Percentiles rank a stretch among this genome's conserved stretches.
These are phyloP conservation scores for Leccinum fibrillosum DNA, from an alignment of 768 basidiomycete species.

Conservation along the genomic window DNA sequence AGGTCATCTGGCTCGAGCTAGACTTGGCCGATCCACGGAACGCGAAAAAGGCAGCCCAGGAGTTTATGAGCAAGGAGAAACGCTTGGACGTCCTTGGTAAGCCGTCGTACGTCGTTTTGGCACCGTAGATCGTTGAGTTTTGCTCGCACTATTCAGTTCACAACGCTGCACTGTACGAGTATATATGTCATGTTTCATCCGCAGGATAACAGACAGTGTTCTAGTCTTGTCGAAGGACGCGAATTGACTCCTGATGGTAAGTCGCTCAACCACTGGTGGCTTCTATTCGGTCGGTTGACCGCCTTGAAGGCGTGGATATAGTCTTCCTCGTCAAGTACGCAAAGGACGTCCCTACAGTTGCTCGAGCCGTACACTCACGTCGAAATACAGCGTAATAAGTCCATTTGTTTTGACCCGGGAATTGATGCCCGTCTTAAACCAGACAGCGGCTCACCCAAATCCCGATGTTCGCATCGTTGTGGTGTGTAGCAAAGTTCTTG, in stretches of 20 bases:
- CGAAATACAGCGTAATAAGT: conserved; percentile 41
- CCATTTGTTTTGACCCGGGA: conserved; percentile 54
- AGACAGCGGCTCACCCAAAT: conserved; percentile 43
- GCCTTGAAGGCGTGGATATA: conserved; percentile 34
- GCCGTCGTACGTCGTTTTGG: neutral
- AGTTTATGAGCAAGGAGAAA: conserved; percentile 46
- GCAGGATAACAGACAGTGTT: conserved; percentile 12
- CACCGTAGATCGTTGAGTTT: neutral
- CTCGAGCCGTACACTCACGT: neutral
- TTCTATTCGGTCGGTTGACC: neutral
- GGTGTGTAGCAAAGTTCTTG: conserved; percentile 33
- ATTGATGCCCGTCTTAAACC: conserved; percentile 49
- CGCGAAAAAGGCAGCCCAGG: conserved; percentile 47
- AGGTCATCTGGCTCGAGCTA: conserved; percentile 48
- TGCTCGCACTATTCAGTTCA: conserved; percentile 40
- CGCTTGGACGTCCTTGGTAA: conserved; percentile 54
- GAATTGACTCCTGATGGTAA: conserved; percentile 28
- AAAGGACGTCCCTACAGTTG: neutral
- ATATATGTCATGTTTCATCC: neutral
- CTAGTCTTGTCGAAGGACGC: conserved; percentile 21
- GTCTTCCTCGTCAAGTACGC: conserved; percentile 46
- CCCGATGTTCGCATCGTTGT: conserved; percentile 62
- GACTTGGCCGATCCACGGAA: conserved; percentile 48
- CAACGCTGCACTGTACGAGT: conserved; percentile 49
- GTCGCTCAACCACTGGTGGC: neutral